Conservation (phyloP, 257 asterid species). For the Plantago ovata region DNA sequence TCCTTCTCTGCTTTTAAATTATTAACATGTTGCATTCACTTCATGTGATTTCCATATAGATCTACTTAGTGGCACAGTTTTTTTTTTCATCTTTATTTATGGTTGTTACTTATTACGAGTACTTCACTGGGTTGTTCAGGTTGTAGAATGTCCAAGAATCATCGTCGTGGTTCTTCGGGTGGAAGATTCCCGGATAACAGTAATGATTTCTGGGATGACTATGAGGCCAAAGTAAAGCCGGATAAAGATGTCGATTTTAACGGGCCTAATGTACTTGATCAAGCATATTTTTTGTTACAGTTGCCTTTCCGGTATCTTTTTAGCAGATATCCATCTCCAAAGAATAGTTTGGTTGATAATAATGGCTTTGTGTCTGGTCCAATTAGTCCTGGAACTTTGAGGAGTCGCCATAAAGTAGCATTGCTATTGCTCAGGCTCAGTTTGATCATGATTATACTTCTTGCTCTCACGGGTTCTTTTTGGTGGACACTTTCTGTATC, state of each 20-base stretch:
- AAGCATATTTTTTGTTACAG: constrained; percentile 38
- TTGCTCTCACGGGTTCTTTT: constrained; percentile 84
- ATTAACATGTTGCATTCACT: constrained; percentile 8
- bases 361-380: constrained; percentile 71
- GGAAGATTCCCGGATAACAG: constrained; percentile 50
- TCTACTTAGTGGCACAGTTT: constrained; percentile 14
- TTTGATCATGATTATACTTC: constrained; percentile 67
- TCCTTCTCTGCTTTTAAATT: too few species aligned
- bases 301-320: constrained; percentile 55
- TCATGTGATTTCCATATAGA: constrained; percentile 23
- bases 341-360: constrained; percentile 52
- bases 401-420: constrained; percentile 58
- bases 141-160: constrained; percentile 78
- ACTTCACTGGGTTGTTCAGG: too few species aligned
- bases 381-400: constrained; percentile 48
- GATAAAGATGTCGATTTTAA: constrained; percentile 66
- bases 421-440: constrained; percentile 56
- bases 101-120: constrained; percentile 28
- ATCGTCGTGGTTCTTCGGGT: constrained; percentile 68
- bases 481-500: constrained; percentile 95
- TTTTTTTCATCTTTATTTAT: constrained; percentile 15
- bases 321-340: constrained; percentile 51
- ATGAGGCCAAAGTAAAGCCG: constrained; percentile 72
- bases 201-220: constrained; percentile 65
- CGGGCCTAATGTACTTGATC: constrained; percentile 36